Evolutionary conservation across 2,329 filamentous ascomycete species (phyloP).

Genomic region (Zymoseptoria passerinii): DNA sequence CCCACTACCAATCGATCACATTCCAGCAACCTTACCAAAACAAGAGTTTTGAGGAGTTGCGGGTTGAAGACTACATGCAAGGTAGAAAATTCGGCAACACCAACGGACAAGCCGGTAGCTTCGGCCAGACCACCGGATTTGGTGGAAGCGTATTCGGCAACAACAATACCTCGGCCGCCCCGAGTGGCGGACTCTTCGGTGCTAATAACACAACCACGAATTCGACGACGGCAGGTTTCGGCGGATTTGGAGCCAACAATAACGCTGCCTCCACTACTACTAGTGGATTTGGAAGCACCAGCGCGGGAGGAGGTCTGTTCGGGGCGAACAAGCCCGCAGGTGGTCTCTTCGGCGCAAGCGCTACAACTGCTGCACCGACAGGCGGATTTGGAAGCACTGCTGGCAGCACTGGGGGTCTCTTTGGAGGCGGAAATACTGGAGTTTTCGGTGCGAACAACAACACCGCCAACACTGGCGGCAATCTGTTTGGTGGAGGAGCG

Average conservation of each 20-base stretch:
- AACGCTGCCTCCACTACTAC: constrained; percentile 25
- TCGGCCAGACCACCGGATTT: constrained; percentile 57
- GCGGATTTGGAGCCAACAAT: constrained; percentile 36
- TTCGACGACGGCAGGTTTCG: constrained; percentile 30
- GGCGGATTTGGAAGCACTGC: constrained; percentile 17
- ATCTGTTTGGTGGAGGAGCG: constrained; percentile 1
- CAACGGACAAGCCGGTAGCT: constrained; percentile 71
- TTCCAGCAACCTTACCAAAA: constrained; percentile 77
- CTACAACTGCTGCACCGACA: constrained; percentile 10
- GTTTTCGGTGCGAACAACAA: neutral
- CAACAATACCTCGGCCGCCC: constrained; percentile 23
- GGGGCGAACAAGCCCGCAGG: constrained; percentile 24
- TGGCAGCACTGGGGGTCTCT: constrained; percentile 1
- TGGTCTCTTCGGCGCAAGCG: constrained; percentile 24
- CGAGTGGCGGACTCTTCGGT: constrained; percentile 30
- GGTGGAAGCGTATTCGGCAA: constrained; percentile 33
- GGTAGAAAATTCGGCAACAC: constrained; percentile 76
- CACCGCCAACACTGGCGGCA: constrained; percentile 1
- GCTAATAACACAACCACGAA: constrained; percentile 19
- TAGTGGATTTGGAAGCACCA: constrained; percentile 28
- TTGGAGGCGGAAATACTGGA: neutral
- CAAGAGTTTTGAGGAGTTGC: constrained; percentile 67
- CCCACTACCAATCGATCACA: constrained; percentile 69
- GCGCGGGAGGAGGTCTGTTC: constrained; percentile 26
- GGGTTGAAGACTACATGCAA: constrained; percentile 75